These are phyloP conservation scores for Ilyonectria mors-panacis DNA, from an alignment of 2,329 filamentous ascomycete genomes.

Conservation along the genomic window DNA sequence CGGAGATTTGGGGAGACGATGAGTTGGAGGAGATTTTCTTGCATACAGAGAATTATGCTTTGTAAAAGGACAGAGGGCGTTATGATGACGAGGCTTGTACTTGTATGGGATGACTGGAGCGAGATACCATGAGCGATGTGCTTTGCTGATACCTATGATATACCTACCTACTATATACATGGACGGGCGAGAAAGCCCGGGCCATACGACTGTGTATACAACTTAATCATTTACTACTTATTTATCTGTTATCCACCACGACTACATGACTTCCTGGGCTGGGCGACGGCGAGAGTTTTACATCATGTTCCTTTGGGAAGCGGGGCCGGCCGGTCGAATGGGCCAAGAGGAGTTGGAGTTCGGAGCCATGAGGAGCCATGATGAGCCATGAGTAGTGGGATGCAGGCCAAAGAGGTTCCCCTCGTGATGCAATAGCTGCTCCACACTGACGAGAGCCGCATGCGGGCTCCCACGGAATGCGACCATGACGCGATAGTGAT, in stretches of 20 bases:
- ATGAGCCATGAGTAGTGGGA: slow-evolving; percentile 1
- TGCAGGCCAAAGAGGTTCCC: slow-evolving; percentile 30
- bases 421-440: slow-evolving; percentile 14
- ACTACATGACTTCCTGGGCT: not conserved
- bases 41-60: slow-evolving; percentile 95
- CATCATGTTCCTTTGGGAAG: not conserved
- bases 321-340: not conserved
- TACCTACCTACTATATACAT: slow-evolving; percentile 29
- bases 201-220: slow-evolving; percentile 39
- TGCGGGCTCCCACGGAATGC: slow-evolving; percentile 10
- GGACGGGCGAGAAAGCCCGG: slow-evolving; percentile 33
- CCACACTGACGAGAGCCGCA: slow-evolving; percentile 26
- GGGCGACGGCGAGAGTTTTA: not conserved
- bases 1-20: slow-evolving; percentile 84
- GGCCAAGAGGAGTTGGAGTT: not conserved
- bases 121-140: slow-evolving; percentile 49
- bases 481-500: slow-evolving; percentile 23
- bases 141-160: slow-evolving; percentile 38
- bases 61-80: slow-evolving; percentile 61
- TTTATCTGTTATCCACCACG: not conserved
- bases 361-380: not conserved
- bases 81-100: slow-evolving; percentile 34
- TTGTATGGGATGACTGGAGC: slow-evolving; percentile 38
- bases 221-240: slow-evolving; percentile 24
- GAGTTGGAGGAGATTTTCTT: slow-evolving; percentile 91